Evolutionary conservation across 2,329 filamentous ascomycete genomes (phyloP).

Genomic region (Colletotrichum graminicola): DNA sequence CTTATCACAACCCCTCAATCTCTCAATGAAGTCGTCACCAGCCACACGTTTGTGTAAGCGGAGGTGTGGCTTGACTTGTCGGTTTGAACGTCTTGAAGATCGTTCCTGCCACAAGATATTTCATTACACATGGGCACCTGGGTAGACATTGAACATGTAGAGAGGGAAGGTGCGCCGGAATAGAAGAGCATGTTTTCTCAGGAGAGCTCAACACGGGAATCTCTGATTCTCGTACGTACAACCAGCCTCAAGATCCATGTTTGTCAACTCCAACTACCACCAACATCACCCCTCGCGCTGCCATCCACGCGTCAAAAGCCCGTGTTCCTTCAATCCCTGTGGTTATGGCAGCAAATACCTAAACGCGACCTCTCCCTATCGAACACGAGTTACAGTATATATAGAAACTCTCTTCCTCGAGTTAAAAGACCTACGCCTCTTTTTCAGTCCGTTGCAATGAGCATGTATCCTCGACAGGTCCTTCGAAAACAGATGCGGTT

Average conservation of each 20-base stretch:
- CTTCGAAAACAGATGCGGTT: neutral
- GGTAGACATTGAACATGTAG: neutral
- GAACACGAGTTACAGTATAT: neutral
- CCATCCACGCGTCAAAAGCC: neutral
- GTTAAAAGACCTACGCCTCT: neutral
- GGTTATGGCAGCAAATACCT: neutral
- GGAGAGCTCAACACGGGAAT: neutral
- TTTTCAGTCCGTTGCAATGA: neutral
- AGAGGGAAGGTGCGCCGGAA: neutral
- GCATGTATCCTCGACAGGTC: neutral
- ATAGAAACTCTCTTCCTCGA: neutral
- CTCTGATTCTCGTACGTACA: neutral
- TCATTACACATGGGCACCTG: too few species aligned
- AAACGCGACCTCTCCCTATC: neutral
- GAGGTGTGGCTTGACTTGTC: conserved; percentile 15
- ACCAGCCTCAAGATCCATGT: too few species aligned
- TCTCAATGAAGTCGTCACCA: neutral
- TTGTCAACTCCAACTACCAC: neutral
- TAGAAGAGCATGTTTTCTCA: neutral
- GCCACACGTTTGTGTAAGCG: conserved; percentile 13
- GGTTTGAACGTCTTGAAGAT: neutral
- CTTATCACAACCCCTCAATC: conserved; percentile 8
- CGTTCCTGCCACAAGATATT: neutral
- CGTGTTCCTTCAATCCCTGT: neutral
- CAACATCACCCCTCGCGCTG: neutral